phyloP scores from a whole-genome alignment of 441 rosid species.

The Euphorbia schlechtendalii region DNA sequence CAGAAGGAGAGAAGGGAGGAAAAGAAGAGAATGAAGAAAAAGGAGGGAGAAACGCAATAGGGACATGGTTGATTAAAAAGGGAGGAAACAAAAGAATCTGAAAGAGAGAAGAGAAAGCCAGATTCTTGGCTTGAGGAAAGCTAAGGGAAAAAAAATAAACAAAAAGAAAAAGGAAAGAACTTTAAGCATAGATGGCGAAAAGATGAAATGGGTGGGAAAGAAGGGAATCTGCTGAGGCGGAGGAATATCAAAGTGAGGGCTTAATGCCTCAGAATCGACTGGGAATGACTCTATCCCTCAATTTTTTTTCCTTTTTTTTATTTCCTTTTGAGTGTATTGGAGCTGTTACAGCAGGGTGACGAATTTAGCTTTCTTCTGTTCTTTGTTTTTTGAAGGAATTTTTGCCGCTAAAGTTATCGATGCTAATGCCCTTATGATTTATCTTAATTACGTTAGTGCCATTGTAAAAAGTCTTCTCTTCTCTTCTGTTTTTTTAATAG shows the following conservation, averaged over 20 bases:
- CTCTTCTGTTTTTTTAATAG: background rate
- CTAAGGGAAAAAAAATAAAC: constrained; percentile 33
- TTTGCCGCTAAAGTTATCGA: constrained; percentile 17
- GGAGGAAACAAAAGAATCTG: constrained; percentile 32
- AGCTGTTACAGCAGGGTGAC: constrained; percentile 6
- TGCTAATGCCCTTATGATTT: background rate
- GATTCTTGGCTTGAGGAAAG: constrained; percentile 97
- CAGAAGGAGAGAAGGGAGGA: constrained; percentile 24
- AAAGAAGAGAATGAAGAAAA: constrained; percentile 12
- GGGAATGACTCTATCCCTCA: too few species aligned
- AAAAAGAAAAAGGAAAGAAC: constrained; percentile 19
- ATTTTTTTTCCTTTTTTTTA: background rate
- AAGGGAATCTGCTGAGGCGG: constrained; percentile 44
- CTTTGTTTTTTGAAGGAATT: background rate
- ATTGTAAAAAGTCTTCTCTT: too few species aligned
- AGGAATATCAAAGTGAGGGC: constrained; percentile 38
- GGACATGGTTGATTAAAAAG: constrained; percentile 40
- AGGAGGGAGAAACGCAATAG: constrained; percentile 26
- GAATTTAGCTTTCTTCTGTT: constrained; percentile 9
- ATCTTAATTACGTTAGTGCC: constrained; percentile 2
- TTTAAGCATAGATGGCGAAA: constrained; percentile 13
- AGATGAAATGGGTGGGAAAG: constrained; percentile 4
- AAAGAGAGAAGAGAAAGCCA: constrained; percentile 30
- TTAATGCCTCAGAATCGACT: constrained; percentile 25
- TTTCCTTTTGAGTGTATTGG: constrained; percentile 3